Conservation (phyloP, 495 filamentous ascomycete species). For the Penicillium herquei region DNA sequence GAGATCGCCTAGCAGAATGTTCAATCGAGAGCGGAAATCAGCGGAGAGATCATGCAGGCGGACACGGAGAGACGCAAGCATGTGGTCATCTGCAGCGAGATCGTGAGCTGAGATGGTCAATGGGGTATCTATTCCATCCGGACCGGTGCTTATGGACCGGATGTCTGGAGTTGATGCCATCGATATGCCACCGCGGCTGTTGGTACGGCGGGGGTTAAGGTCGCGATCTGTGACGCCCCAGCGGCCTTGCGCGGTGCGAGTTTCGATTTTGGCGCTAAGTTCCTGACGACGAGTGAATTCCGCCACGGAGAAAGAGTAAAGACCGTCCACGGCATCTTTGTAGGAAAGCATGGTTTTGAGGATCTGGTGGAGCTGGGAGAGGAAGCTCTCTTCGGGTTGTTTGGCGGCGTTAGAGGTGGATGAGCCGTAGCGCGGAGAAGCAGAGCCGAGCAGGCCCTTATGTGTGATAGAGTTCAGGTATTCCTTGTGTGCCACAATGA, state of each 20-base stretch:
- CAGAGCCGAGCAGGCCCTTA: constrained; percentile 86
- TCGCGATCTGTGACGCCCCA: constrained; percentile 65
- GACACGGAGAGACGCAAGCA: constrained; percentile 72
- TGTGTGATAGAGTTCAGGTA: constrained; percentile 94
- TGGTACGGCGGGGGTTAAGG: constrained; percentile 26
- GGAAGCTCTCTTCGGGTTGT: constrained; percentile 76
- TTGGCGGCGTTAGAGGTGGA: constrained; percentile 44
- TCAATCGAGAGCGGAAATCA: constrained; percentile 73
- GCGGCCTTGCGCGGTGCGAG: constrained; percentile 56
- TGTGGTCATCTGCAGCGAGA: constrained; percentile 54
- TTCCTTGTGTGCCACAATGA: constrained; percentile 85
- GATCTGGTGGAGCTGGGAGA: constrained; percentile 85
- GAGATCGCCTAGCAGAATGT: constrained; percentile 82
- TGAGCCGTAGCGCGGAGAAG: constrained; percentile 36
- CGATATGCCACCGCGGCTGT: constrained; percentile 26
- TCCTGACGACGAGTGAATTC: constrained; percentile 94
- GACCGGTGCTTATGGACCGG: constrained; percentile 21
- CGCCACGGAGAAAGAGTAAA: constrained; percentile 89
- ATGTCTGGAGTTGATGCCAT: constrained; percentile 33
- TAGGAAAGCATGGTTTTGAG: constrained; percentile 93
- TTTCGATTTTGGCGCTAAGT: constrained; percentile 67
- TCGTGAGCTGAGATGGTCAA: constrained; percentile 31
- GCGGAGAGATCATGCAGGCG: constrained; percentile 67
- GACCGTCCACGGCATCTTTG: constrained; percentile 87
- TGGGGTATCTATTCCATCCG: constrained; percentile 32